Evolutionary conservation across 345 rosid genomes (phyloP).

Genomic region (Anacardium occidentale): DNA sequence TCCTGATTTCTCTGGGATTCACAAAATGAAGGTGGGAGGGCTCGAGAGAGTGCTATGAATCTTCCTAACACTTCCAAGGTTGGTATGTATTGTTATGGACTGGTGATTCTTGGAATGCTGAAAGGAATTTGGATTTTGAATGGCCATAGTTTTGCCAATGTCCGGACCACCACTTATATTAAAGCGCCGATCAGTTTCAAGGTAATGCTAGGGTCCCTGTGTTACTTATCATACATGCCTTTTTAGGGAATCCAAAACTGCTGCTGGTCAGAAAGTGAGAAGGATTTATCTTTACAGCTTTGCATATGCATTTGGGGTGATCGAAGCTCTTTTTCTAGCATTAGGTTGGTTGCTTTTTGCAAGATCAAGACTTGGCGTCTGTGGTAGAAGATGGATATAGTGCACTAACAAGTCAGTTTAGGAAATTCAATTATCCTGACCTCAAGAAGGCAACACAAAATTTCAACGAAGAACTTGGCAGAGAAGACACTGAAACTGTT

Average conservation of each 20-base stretch:
- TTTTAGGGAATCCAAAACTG: background rate
- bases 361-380: background rate
- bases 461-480: constrained; percentile 28
- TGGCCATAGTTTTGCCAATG: background rate
- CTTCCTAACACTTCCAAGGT: no score
- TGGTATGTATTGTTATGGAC: no score
- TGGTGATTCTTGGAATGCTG: no score
- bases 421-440: background rate
- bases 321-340: background rate
- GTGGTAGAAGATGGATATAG: background rate
- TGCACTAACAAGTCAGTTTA: background rate
- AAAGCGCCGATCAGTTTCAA: background rate
- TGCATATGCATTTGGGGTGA: background rate
- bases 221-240: background rate
- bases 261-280: background rate
- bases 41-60: no score
- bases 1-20: no score
- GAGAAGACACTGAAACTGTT: constrained; percentile 44
- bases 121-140: background rate
- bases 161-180: background rate
- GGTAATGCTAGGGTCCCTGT: no score
- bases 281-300: background rate
- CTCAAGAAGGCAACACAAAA: background rate
- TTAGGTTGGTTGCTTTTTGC: background rate
- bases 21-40: no score